A percentile compares a stretch with the other conserved stretches of the same genome.
Conservation (phyloP, 768 basidiomycete genomes). For the Pulveroboletus sp. region DNA sequence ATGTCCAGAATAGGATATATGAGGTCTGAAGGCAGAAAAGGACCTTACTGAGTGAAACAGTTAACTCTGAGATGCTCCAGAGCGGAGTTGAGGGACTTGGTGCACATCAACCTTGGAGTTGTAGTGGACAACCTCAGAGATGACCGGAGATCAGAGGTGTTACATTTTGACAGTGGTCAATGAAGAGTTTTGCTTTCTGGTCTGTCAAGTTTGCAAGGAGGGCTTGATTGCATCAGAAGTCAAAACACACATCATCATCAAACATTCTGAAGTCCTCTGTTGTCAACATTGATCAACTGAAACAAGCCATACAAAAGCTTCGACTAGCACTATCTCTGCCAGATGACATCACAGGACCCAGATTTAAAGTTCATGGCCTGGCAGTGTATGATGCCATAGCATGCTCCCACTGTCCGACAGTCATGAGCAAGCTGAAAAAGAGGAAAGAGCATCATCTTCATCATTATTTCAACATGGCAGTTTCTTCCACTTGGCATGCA, state of each 20-base stretch:
- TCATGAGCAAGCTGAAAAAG: rapidly evolving
- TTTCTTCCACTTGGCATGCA: neutral
- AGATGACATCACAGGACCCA: neutral
- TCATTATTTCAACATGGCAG: too few relatives aligned
- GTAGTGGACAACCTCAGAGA: too few relatives aligned
- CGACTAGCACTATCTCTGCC: neutral
- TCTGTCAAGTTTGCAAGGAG: neutral
- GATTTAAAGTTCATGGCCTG: neutral
- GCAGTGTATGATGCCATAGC: neutral
- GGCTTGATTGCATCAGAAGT: neutral
- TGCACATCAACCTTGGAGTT: too few relatives aligned
- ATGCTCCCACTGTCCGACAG: neutral
- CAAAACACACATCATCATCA: neutral
- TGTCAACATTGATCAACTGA: neutral
- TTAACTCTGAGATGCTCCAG: too few relatives aligned
- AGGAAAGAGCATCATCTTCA: neutral
- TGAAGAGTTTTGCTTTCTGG: neutral
- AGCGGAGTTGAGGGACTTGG: too few relatives aligned
- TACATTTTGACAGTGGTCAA: neutral
- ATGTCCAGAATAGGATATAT: too few relatives aligned
- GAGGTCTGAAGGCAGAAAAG: too few relatives aligned
- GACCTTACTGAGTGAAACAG: too few relatives aligned
- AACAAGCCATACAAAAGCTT: neutral
- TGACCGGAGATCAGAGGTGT: too few relatives aligned
- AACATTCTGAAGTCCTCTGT: neutral